Evolutionary conservation across 2,329 filamentous ascomycete species (phyloP).

Genomic region (Claviceps maximensis): DNA sequence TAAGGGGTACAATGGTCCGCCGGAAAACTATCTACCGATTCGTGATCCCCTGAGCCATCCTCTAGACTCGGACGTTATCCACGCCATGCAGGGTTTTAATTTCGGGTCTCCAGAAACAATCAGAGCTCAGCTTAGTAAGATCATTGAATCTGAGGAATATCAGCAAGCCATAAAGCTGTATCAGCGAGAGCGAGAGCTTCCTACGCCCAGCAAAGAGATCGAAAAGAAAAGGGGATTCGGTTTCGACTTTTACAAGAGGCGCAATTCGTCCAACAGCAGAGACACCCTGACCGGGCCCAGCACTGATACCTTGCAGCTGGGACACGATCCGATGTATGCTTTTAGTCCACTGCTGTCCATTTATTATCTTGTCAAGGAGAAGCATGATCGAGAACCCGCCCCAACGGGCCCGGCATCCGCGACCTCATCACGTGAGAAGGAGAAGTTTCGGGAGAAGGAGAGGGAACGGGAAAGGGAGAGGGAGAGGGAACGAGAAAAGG

Average conservation of each 20-base stretch:
- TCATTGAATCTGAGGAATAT: slow-evolving; percentile 91
- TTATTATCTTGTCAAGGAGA: slow-evolving; percentile 93
- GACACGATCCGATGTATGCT: slow-evolving; percentile 80
- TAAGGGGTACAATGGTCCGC: slow-evolving; percentile 75
- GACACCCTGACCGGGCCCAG: slow-evolving; percentile 81
- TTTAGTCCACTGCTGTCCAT: slow-evolving; percentile 87
- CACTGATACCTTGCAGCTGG: slow-evolving; percentile 68
- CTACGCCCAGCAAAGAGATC: slow-evolving; percentile 43
- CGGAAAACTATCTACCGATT: slow-evolving; percentile 75
- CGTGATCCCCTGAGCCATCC: slow-evolving; percentile 79
- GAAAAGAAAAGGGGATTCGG: slow-evolving; percentile 78
- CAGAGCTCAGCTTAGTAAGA: slow-evolving; percentile 62
- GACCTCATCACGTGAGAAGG: not conserved
- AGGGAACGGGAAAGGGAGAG: slow-evolving; percentile 1
- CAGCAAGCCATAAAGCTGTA: slow-evolving; percentile 65
- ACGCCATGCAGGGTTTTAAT: slow-evolving; percentile 96
- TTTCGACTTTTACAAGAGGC: slow-evolving; percentile 93
- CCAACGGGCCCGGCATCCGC: slow-evolving; percentile 31
- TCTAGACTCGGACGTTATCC: slow-evolving; percentile 68
- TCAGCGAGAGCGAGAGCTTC: slow-evolving; percentile 51
- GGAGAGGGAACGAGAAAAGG: slow-evolving; percentile 16
- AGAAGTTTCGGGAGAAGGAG: not conserved
- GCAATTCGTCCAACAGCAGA: slow-evolving; percentile 77
- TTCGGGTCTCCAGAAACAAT: slow-evolving; percentile 84
- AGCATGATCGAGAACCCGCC: slow-evolving; percentile 63